Evolutionary conservation across 2,329 filamentous ascomycete genomes (phyloP).

Genomic region (Aspergillus vadensis): DNA sequence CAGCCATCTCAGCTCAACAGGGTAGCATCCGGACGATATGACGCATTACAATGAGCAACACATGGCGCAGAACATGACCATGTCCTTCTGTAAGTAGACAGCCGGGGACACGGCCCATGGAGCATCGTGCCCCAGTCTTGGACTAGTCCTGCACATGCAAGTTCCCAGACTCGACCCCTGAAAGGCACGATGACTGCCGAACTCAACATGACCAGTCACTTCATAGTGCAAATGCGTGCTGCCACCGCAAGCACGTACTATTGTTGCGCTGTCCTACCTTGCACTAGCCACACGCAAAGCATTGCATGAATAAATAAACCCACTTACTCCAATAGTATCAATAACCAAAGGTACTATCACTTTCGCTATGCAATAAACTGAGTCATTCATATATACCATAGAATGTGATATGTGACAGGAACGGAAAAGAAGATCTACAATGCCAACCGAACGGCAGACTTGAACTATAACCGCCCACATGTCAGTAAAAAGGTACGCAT

Average conservation of each 20-base stretch:
- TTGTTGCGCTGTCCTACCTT: background rate
- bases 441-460: slow-evolving; percentile 31
- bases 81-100: background rate
- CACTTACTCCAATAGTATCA: slow-evolving; percentile 2
- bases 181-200: background rate
- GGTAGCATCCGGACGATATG: background rate
- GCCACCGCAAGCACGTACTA: background rate
- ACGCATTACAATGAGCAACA: background rate
- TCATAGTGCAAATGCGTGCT: background rate
- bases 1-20: background rate
- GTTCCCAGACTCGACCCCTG: background rate
- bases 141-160: background rate
- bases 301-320: background rate
- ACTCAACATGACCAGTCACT: background rate
- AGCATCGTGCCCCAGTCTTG: background rate
- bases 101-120: background rate
- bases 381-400: background rate
- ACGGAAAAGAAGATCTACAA: slow-evolving; percentile 1
- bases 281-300: background rate
- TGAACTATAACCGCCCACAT: slow-evolving; percentile 27
- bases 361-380: background rate
- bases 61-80: background rate
- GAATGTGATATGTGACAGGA: background rate
- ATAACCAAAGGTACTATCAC: background rate
- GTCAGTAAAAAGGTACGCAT: slow-evolving; percentile 8